Percentiles rank a stretch among this genome's conserved stretches.
These are phyloP conservation scores for Chlamydomonas schloesseri DNA, from an alignment of 139 green algal species.

Conservation along the genomic window DNA sequence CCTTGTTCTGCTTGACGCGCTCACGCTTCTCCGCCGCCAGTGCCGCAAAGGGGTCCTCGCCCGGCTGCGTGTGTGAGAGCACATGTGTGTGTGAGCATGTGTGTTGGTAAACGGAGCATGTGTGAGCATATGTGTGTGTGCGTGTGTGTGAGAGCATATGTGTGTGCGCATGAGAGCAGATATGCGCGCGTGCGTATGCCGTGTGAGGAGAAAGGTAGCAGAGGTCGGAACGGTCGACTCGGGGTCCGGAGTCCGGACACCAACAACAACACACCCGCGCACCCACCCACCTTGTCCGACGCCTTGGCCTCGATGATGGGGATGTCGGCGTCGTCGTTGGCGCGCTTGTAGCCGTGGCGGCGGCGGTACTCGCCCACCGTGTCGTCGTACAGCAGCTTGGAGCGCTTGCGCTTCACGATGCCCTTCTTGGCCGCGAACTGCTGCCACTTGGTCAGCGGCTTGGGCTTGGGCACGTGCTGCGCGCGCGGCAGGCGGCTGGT, in stretches of 20 bases:
- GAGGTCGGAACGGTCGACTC: no score
- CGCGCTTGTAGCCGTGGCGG: conserved; percentile 92
- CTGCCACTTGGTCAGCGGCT: conserved; percentile 93
- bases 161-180: no score
- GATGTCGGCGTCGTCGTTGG: conserved; percentile 84
- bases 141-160: background rate
- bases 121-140: background rate
- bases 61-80: conserved; percentile 57
- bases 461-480: conserved; percentile 89
- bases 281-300: conserved; percentile 71
- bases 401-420: conserved; percentile 94
- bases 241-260: no score
- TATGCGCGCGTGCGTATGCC: no score
- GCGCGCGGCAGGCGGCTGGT: conserved; percentile 80
- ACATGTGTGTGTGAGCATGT: background rate
- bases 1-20: conserved; percentile 79
- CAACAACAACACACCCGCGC: background rate
- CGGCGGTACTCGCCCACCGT: conserved; percentile 77
- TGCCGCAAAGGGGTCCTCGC: conserved; percentile 92
- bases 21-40: conserved; percentile 82
- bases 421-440: conserved; percentile 95
- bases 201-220: no score
- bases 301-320: conserved; percentile 90
- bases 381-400: conserved; percentile 93
- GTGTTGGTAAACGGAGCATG: no score